Conservation (phyloP, 495 filamentous ascomycete genomes). For the Aspergillus bertholletiae region DNA sequence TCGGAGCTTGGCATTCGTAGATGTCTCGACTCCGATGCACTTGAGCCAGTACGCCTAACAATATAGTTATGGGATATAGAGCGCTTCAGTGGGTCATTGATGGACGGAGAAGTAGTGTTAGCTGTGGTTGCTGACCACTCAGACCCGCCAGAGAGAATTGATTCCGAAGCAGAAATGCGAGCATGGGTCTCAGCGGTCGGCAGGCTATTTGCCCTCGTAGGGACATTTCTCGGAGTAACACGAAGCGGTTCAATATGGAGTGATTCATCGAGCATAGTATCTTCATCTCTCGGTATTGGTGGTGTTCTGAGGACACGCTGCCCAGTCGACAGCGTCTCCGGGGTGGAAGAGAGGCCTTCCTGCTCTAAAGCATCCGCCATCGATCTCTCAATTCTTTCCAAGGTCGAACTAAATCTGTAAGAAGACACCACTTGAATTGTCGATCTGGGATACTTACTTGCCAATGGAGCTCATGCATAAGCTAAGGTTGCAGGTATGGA, state of each 20-base stretch:
- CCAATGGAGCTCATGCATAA: constrained; percentile 36
- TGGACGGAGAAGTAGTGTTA: constrained; percentile 6
- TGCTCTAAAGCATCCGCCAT: constrained; percentile 24
- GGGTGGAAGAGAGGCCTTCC: constrained; percentile 12
- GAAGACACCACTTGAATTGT: background rate
- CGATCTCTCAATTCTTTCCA: constrained; percentile 23
- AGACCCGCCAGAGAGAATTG: constrained; percentile 14
- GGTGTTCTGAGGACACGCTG: background rate
- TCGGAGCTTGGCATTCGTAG: background rate
- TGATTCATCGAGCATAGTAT: background rate
- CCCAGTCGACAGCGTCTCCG: background rate
- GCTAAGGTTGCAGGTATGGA: constrained; percentile 32
- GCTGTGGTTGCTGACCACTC: constrained; percentile 12
- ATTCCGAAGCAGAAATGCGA: constrained; percentile 12
- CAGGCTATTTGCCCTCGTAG: background rate
- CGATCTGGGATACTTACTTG: constrained; percentile 22
- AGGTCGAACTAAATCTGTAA: constrained; percentile 22
- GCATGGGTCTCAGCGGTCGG: background rate
- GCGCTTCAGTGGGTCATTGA: constrained; percentile 1
- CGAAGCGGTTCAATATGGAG: no score
- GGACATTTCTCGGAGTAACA: background rate
- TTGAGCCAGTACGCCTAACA: background rate
- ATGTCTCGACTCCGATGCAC: background rate
- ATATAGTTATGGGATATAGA: background rate
- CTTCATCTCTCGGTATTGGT: background rate